phyloP scores from a whole-genome alignment of 2,329 filamentous ascomycete genomes.

The Coniochaeta ligniaria region DNA sequence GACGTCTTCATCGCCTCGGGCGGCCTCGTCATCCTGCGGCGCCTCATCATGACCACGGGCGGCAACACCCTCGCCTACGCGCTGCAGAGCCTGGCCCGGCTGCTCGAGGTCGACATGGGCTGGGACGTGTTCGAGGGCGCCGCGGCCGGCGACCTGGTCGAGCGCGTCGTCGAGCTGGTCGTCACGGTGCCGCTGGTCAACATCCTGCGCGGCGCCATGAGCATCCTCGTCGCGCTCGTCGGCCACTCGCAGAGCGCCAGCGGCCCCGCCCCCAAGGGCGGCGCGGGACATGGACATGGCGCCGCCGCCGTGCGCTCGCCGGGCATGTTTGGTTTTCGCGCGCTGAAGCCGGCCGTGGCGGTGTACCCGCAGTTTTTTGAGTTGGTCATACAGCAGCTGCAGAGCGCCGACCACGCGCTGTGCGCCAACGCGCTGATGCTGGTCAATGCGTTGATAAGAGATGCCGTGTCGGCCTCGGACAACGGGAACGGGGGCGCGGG shows the following conservation, averaged over 20 bases:
- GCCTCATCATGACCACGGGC: conserved; percentile 74
- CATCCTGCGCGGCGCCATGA: conserved; percentile 93
- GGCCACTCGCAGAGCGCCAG: conserved; percentile 62
- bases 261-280: not conserved
- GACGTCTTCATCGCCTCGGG: conserved; percentile 92
- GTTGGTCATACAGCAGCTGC: conserved; percentile 83
- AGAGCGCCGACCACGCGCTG: conserved; percentile 88
- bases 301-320: conserved; percentile 28
- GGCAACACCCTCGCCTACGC: conserved; percentile 96
- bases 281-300: not conserved
- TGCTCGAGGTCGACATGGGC: conserved; percentile 94
- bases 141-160: conserved; percentile 58
- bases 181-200: conserved; percentile 95
- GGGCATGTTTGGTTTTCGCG: conserved; percentile 77
- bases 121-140: conserved; percentile 78
- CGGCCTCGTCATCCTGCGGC: conserved; percentile 72
- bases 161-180: conserved; percentile 81
- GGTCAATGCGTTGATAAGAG: conserved; percentile 90
- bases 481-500: not conserved
- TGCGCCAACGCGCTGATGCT: conserved; percentile 94
- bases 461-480: conserved; percentile 62
- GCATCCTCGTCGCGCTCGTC: conserved; percentile 88
- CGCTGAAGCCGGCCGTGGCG: conserved; percentile 84
- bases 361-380: conserved; percentile 92
- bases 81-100: conserved; percentile 75